A percentile compares a stretch with the other conserved stretches of the same genome.
phyloP scores from a whole-genome alignment of 1,284 basidiomycete genomes.

The Leccinum fuscescens region DNA sequence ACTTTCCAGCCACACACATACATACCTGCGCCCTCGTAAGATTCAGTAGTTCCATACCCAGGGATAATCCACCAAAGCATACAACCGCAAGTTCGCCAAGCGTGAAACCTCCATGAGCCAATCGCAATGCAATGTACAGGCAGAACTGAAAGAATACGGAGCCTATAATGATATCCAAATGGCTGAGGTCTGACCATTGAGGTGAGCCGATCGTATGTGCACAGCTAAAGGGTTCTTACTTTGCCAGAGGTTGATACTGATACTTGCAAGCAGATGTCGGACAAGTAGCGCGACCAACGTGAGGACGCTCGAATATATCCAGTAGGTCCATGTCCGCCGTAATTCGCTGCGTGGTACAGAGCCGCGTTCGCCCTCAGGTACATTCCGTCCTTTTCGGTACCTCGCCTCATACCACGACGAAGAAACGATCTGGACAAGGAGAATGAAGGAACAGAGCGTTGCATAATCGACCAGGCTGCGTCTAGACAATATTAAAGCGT shows the following conservation, averaged over 20 bases:
- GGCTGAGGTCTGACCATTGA: constrained; percentile 60
- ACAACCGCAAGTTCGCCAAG: constrained; percentile 91
- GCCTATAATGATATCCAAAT: constrained; percentile 74
- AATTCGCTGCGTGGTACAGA: constrained; percentile 76
- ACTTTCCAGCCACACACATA: constrained; percentile 3
- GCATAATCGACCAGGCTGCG: constrained; percentile 75
- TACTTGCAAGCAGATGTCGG: constrained; percentile 44
- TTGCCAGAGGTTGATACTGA: constrained; percentile 60
- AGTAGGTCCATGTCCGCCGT: constrained; percentile 58
- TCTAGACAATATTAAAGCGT: constrained; percentile 70
- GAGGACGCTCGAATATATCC: constrained; percentile 56
- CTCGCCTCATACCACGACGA: constrained; percentile 71
- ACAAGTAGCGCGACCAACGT: constrained; percentile 48
- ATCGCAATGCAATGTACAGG: constrained; percentile 84
- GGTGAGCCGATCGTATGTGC: constrained; percentile 7
- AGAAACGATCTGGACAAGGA: constrained; percentile 73
- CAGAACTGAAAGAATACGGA: constrained; percentile 90
- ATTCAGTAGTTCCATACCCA: constrained; percentile 85
- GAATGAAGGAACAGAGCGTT: constrained; percentile 75
- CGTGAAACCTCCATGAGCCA: constrained; percentile 92
- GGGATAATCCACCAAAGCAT: constrained; percentile 81
- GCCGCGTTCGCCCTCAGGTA: constrained; percentile 62
- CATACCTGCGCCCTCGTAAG: constrained; percentile 77
- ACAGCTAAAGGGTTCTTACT: constrained; percentile 43
- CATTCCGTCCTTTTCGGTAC: constrained; percentile 40